Evolutionary conservation across 2,329 filamentous ascomycete species (phyloP).

Genomic region (Calonectria ilicicola): DNA sequence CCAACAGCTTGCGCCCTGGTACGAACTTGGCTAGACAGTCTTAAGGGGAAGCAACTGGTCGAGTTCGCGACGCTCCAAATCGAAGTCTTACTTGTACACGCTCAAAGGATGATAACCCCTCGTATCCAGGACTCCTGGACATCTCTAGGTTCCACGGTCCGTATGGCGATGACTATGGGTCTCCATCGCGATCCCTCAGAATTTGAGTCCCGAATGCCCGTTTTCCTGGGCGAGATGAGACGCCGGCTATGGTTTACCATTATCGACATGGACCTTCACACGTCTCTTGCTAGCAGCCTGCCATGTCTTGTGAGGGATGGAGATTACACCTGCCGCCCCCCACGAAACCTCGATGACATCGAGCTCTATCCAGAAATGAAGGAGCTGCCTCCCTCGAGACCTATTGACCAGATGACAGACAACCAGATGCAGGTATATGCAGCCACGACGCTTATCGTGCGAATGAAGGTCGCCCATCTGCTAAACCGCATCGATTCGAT

Average conservation of each 20-base stretch:
- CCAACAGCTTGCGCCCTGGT: slow-evolving; percentile 68
- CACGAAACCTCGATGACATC: slow-evolving; percentile 65
- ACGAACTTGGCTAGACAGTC: slow-evolving; percentile 63
- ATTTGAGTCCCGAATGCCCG: slow-evolving; percentile 60
- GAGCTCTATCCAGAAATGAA: slow-evolving; percentile 62
- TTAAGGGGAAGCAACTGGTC: slow-evolving; percentile 64
- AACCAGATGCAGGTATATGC: slow-evolving; percentile 67
- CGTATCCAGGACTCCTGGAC: slow-evolving; percentile 65
- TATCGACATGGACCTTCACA: slow-evolving; percentile 67
- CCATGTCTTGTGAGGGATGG: slow-evolving; percentile 64
- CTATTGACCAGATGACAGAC: slow-evolving; percentile 65
- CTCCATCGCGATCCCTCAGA: slow-evolving; percentile 68
- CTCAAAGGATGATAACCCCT: slow-evolving; percentile 64
- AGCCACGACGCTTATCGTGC: slow-evolving; percentile 60
- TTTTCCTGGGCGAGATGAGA: slow-evolving; percentile 65
- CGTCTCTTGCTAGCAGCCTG: slow-evolving; percentile 64
- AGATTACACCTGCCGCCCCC: slow-evolving; percentile 65
- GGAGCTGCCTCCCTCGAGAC: slow-evolving; percentile 60
- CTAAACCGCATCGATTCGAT: slow-evolving; percentile 64
- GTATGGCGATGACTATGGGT: slow-evolving; percentile 71
- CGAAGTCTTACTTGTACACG: slow-evolving; percentile 65
- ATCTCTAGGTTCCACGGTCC: slow-evolving; percentile 66
- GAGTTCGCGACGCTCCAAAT: slow-evolving; percentile 67
- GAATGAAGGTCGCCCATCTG: slow-evolving; percentile 63
- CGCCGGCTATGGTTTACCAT: slow-evolving; percentile 69